Percentiles rank a stretch among this genome's conserved stretches.
Conservation (phyloP, 306 rosid genomes). For the Castanospermum australe region DNA sequence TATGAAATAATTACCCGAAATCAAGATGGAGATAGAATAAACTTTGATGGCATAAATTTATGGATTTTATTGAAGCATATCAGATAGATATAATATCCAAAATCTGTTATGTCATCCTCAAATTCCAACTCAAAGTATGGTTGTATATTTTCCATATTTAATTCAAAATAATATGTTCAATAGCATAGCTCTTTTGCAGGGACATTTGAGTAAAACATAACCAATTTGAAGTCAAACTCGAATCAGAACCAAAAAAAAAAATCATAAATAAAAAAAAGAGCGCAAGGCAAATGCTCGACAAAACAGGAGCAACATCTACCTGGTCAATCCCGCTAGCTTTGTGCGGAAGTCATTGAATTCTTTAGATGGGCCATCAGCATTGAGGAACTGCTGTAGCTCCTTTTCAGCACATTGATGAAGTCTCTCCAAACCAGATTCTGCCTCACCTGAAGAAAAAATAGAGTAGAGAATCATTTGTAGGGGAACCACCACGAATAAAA, state of each 20-base stretch:
- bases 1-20: background rate
- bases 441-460: conserved; percentile 54
- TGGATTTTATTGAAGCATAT: background rate
- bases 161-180: background rate
- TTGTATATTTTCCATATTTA: background rate
- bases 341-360: conserved; percentile 77
- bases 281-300: background rate
- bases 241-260: background rate
- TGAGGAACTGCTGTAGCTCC: conserved; percentile 63
- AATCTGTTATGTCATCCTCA: background rate
- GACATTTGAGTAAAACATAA: background rate
- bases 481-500: conserved; percentile 16
- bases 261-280: background rate
- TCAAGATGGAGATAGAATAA: background rate
- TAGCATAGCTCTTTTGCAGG: background rate
- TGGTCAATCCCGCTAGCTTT: conserved; percentile 74
- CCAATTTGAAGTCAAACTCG: background rate
- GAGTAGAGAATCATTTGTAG: background rate
- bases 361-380: conserved; percentile 53
- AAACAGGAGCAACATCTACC: conserved; percentile 36
- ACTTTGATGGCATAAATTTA: background rate
- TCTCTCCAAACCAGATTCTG: conserved; percentile 81
- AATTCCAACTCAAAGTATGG: background rate
- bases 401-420: conserved; percentile 86
- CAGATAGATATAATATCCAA: background rate